These are phyloP conservation scores for Hyaloscypha hepaticicola DNA, from an alignment of 495 filamentous ascomycete species.

Conservation along the genomic window DNA sequence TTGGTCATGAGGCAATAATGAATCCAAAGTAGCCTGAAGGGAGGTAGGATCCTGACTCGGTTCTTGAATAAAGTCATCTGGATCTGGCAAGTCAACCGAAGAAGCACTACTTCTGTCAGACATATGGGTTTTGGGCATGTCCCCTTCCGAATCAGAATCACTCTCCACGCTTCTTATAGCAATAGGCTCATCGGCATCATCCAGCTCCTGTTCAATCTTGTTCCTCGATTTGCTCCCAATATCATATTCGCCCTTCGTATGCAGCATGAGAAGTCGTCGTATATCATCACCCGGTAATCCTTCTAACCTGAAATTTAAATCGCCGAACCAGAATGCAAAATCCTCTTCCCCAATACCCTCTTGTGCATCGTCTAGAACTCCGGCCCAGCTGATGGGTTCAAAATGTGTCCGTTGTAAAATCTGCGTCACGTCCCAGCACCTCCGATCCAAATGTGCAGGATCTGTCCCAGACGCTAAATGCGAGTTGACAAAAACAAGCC, in stretches of 20 bases:
- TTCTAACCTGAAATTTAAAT: constrained; percentile 93
- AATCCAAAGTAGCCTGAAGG: constrained; percentile 81
- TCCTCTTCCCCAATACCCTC: constrained; percentile 88
- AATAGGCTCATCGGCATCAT: constrained; percentile 38
- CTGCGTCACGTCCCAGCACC: constrained; percentile 81
- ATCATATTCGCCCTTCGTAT: constrained; percentile 77
- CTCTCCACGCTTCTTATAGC: constrained; percentile 30
- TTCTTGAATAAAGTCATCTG: constrained; percentile 54
- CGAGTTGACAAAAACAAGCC: constrained; percentile 83
- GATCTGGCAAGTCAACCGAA: constrained; percentile 44
- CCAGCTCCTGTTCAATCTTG: constrained; percentile 36
- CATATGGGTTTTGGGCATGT: constrained; percentile 17
- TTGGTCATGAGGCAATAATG: constrained; percentile 88
- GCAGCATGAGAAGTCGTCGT: constrained; percentile 75
- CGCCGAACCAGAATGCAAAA: constrained; percentile 94
- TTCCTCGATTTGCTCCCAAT: constrained; percentile 26
- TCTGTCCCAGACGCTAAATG: constrained; percentile 88
- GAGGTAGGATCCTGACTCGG: constrained; percentile 53
- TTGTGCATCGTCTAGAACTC: constrained; percentile 49
- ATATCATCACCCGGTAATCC: constrained; percentile 89
- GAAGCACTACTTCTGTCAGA: constrained; percentile 26
- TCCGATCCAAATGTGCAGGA: constrained; percentile 69
- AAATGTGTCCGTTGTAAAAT: constrained; percentile 73
- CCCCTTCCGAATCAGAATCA: constrained; percentile 36
- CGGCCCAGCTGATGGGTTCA: constrained; percentile 60